Evolutionary conservation across 2,329 filamentous ascomycete species (phyloP).

Genomic region (Colletotrichum trifolii): DNA sequence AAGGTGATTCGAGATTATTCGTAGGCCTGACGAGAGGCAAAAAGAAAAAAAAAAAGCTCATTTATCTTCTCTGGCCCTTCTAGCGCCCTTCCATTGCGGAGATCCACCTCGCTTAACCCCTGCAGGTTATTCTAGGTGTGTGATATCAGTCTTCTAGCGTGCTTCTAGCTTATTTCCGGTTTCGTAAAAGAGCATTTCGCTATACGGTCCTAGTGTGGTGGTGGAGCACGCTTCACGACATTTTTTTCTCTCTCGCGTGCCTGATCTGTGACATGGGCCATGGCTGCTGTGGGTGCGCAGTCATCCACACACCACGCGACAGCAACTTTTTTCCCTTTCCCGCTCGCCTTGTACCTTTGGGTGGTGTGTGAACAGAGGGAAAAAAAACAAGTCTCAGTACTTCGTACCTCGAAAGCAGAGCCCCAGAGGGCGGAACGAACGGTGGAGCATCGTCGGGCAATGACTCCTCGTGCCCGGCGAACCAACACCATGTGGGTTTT

Average conservation of each 20-base stretch:
- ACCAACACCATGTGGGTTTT: slow-evolving; percentile 16
- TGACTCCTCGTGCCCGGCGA: background rate
- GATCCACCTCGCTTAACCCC: slow-evolving; percentile 1
- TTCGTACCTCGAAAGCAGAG: background rate
- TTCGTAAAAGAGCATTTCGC: no score
- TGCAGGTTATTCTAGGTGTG: slow-evolving; percentile 16
- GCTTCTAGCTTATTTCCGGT: slow-evolving; percentile 21
- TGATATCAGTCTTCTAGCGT: slow-evolving; percentile 24
- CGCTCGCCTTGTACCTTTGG: background rate
- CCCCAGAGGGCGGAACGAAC: background rate
- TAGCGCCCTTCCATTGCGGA: slow-evolving; percentile 26
- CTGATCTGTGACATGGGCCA: slow-evolving; percentile 7
- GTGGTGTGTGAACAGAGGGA: background rate
- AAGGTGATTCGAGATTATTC: background rate
- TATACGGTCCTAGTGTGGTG: background rate
- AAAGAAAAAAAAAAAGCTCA: background rate
- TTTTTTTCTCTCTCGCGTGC: background rate
- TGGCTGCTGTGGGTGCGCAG: background rate
- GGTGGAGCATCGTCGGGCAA: background rate
- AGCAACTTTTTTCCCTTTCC: background rate
- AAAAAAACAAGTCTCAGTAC: background rate
- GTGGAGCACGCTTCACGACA: background rate
- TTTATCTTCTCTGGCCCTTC: slow-evolving; percentile 27
- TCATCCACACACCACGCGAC: slow-evolving; percentile 6
- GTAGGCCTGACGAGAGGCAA: background rate